Evolutionary conservation across 2,329 filamentous ascomycete species (phyloP).

Genomic region (Mariannaea sp.): DNA sequence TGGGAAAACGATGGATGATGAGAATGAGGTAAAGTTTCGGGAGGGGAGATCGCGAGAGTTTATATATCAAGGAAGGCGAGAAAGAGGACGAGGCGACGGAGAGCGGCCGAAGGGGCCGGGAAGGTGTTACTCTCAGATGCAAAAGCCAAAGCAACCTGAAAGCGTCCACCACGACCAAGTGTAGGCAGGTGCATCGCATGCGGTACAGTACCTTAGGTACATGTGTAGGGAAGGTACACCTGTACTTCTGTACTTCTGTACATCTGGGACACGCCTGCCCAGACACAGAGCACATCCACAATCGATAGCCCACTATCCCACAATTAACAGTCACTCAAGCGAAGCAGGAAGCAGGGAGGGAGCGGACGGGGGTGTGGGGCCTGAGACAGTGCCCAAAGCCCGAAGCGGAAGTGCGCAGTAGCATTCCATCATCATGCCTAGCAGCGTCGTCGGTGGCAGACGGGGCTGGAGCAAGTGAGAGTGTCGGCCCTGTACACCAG

Average conservation of each 20-base stretch:
- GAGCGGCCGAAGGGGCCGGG: conserved; percentile 15
- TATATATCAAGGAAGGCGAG: conserved; percentile 27
- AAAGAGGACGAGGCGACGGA: conserved; percentile 6
- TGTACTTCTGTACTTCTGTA: conserved; percentile 4
- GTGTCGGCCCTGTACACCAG: neutral
- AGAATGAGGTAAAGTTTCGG: conserved; percentile 2
- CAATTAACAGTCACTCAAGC: neutral
- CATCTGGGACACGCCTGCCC: no score
- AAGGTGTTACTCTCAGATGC: conserved; percentile 3
- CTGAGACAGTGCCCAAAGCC: conserved; percentile 4
- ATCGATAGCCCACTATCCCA: no score
- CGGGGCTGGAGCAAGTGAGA: neutral
- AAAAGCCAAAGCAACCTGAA: neutral
- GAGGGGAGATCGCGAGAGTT: conserved; percentile 27
- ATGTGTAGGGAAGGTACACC: no score
- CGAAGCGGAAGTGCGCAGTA: conserved; percentile 7
- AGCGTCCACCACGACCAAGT: conserved; percentile 10
- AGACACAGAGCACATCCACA: no score
- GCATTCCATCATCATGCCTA: conserved; percentile 27
- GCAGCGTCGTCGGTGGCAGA: conserved; percentile 9
- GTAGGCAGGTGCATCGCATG: conserved; percentile 9
- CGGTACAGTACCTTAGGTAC: neutral
- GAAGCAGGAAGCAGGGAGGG: neutral
- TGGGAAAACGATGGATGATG: conserved; percentile 28
- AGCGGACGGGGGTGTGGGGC: conserved; percentile 1